Evolutionary conservation across 495 filamentous ascomycete genomes (phyloP).

Genomic region (Margaritispora aquatica): DNA sequence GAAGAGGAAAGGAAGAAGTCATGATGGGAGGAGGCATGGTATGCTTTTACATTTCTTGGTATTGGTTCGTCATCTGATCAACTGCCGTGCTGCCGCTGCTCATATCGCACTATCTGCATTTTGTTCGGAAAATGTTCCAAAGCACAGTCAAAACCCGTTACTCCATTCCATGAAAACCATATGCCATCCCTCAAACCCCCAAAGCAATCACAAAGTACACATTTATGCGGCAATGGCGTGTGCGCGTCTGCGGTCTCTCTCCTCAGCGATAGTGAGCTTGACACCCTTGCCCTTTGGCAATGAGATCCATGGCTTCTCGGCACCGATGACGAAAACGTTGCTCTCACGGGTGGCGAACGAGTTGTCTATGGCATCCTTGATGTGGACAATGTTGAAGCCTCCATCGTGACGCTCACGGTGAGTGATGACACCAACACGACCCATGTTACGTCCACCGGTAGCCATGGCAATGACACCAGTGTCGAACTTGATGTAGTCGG

Average conservation of each 20-base stretch:
- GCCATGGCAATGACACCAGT: slow-evolving; percentile 96
- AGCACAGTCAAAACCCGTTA: slow-evolving; percentile 21
- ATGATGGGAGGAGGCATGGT: slow-evolving; percentile 7
- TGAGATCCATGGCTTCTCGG: slow-evolving; percentile 97
- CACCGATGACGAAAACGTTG: slow-evolving; percentile 98
- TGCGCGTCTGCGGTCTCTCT: slow-evolving; percentile 92
- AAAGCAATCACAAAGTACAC: slow-evolving; percentile 15
- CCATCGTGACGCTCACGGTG: slow-evolving; percentile 99
- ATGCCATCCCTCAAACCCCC: slow-evolving; percentile 3
- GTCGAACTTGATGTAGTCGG: slow-evolving; percentile 94
- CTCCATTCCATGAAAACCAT: slow-evolving; percentile 17
- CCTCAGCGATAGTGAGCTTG: slow-evolving; percentile 97
- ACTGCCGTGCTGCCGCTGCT: slow-evolving; percentile 10
- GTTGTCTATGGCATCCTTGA: slow-evolving; percentile 99
- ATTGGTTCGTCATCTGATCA: slow-evolving; percentile 22
- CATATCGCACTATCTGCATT: slow-evolving; percentile 11
- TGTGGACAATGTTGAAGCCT: slow-evolving; percentile 99
- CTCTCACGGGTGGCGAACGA: slow-evolving; percentile 95
- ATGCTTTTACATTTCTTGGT: slow-evolving; percentile 18
- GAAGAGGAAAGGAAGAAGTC: not conserved
- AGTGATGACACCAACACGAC: slow-evolving; percentile 99
- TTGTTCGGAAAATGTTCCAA: not conserved
- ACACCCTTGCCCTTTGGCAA: slow-evolving; percentile 99
- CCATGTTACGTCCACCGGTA: slow-evolving; percentile 99
- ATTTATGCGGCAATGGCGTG: slow-evolving; percentile 51